phyloP scores from a whole-genome alignment of 331 rosid genomes.

The Malus hybrid region DNA sequence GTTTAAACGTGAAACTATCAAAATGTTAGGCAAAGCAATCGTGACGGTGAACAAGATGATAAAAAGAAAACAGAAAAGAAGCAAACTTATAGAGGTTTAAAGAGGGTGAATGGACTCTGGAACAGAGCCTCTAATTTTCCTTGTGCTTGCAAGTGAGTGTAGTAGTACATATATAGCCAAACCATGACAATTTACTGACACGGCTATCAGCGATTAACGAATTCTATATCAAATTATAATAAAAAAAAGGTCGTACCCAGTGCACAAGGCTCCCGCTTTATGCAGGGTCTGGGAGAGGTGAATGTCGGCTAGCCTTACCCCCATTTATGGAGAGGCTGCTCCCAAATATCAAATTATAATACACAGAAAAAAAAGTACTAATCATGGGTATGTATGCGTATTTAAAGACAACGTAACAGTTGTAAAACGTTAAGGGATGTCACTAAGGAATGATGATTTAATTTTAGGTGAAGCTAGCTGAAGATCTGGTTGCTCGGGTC shows the following conservation, averaged over 20 bases:
- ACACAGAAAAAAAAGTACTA: no score
- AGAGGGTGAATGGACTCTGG: background rate
- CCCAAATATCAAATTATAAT: background rate
- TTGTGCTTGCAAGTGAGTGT: background rate
- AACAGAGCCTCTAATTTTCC: background rate
- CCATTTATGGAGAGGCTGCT: no score
- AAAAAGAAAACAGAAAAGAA: background rate
- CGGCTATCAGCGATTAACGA: no score
- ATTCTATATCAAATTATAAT: background rate
- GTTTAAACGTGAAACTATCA: background rate
- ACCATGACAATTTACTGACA: background rate
- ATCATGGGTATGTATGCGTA: no score
- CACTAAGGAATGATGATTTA: background rate
- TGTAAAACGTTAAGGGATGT: background rate
- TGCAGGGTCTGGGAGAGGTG: no score
- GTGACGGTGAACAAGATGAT: background rate
- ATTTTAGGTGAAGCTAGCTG: slow-evolving; percentile 84
- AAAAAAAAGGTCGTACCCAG: no score
- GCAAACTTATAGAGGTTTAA: background rate
- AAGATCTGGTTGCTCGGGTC: slow-evolving; percentile 78
- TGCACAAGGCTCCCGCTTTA: no score
- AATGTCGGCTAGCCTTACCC: no score
- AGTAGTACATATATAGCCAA: background rate
- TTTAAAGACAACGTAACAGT: background rate
- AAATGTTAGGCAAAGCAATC: background rate